Conservation (phyloP, 2,329 filamentous ascomycete genomes). For the Talaromyces islandicus region DNA sequence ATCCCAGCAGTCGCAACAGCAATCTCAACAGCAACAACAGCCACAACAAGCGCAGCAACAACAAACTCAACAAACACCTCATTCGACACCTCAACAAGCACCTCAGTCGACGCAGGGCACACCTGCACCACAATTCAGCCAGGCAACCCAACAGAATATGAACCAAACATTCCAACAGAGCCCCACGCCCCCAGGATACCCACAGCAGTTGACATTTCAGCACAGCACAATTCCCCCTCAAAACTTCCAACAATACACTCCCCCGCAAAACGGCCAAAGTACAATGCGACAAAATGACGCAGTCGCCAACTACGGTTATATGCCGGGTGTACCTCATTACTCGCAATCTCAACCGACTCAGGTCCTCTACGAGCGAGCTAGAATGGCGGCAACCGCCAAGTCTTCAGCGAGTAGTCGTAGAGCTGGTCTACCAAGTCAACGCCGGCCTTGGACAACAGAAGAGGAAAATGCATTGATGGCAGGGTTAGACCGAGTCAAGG, state of each 20-base stretch:
- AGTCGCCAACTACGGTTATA: conserved; percentile 37
- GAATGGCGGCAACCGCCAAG: conserved; percentile 50
- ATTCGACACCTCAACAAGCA: conserved; percentile 18
- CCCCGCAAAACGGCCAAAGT: conserved; percentile 15
- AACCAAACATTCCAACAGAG: conserved; percentile 28
- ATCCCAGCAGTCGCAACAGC: conserved; percentile 29
- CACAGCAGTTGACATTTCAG: conserved; percentile 31
- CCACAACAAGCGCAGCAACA: conserved; percentile 22
- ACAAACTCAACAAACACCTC: conserved; percentile 14
- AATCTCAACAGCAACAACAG: conserved; percentile 24
- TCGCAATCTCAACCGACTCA: conserved; percentile 48
- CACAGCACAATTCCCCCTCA: conserved; percentile 31
- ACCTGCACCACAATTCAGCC: conserved; percentile 25
- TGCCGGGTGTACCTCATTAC: conserved; percentile 41
- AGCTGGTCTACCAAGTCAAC: conserved; percentile 49
- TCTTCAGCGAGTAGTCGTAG: conserved; percentile 49
- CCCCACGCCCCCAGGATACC: conserved; percentile 30
- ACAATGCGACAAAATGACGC: conserved; percentile 25
- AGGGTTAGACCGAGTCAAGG: conserved; percentile 80
- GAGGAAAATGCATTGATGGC: conserved; percentile 88
- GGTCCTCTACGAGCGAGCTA: conserved; percentile 53
- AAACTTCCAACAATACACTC: conserved; percentile 32
- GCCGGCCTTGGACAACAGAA: conserved; percentile 79
- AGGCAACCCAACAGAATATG: conserved; percentile 16
- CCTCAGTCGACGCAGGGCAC: conserved; percentile 27